Evolutionary conservation across 106 monocot genomes (phyloP).

Genomic region (Cymbidium sinense): DNA sequence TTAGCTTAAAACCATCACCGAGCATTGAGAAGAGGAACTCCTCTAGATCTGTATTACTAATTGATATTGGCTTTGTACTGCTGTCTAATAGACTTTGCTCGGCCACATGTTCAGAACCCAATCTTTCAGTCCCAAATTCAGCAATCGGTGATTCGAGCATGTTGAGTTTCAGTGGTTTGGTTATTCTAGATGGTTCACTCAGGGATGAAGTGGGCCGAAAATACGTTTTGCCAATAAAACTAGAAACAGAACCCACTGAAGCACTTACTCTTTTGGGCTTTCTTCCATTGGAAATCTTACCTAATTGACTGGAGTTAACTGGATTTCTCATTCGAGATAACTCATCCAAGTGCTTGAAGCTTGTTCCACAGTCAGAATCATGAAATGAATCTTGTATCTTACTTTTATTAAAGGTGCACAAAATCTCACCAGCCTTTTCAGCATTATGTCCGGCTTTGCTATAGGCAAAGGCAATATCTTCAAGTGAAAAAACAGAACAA

Average conservation of each 20-base stretch:
- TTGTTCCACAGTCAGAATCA: slow-evolving; percentile 9
- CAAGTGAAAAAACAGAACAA: slow-evolving; percentile 41
- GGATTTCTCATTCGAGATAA: slow-evolving; percentile 3
- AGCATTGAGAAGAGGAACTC: slow-evolving; percentile 84
- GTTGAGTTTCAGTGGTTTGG: slow-evolving; percentile 36
- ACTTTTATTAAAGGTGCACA: slow-evolving; percentile 30
- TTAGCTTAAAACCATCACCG: slow-evolving; percentile 76
- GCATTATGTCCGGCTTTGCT: slow-evolving; percentile 43
- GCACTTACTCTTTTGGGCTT: slow-evolving; percentile 43
- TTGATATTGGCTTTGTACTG: not conserved
- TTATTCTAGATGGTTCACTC: slow-evolving; percentile 21
- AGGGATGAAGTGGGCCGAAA: slow-evolving; percentile 4
- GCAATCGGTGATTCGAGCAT: slow-evolving; percentile 18
- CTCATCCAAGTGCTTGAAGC: slow-evolving; percentile 10
- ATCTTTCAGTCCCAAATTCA: slow-evolving; percentile 1
- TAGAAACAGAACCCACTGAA: slow-evolving; percentile 58
- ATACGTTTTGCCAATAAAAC: slow-evolving; percentile 49
- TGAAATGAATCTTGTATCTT: slow-evolving; percentile 10
- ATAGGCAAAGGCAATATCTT: slow-evolving; percentile 84
- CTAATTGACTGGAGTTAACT: not conserved
- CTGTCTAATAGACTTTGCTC: not conserved
- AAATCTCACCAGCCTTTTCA: slow-evolving; percentile 48
- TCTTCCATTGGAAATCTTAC: slow-evolving; percentile 8
- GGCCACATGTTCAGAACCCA: not conserved
- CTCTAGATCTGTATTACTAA: slow-evolving; percentile 35